phyloP scores from a whole-genome alignment of 768 basidiomycete species.

The Mrakia gelida region DNA sequence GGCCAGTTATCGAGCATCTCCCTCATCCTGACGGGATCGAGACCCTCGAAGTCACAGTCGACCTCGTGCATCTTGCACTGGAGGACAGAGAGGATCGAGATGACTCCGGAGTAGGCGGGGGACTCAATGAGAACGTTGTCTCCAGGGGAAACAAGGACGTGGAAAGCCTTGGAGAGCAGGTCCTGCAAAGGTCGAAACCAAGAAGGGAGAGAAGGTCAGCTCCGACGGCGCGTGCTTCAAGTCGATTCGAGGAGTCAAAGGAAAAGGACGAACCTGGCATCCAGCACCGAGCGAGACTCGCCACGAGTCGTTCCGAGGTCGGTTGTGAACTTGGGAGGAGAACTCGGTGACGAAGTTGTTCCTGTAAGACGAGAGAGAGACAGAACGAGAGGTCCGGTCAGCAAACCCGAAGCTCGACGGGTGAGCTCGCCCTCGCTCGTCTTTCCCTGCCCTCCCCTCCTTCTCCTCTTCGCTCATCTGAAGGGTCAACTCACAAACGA shows the following conservation, averaged over 20 bases:
- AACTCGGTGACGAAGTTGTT: conserved; percentile 34
- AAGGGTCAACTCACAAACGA: background rate
- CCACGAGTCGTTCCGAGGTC: conserved; percentile 54
- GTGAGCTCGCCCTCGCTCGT: background rate
- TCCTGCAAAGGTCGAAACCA: conserved; percentile 47
- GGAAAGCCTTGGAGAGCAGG: conserved; percentile 74
- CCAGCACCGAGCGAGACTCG: conserved; percentile 70
- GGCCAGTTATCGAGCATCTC: conserved; percentile 72
- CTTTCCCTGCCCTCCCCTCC: background rate
- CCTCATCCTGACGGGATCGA: conserved; percentile 59
- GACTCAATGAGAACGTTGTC: conserved; percentile 78
- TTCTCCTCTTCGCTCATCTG: background rate
- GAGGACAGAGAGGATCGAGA: conserved; percentile 42
- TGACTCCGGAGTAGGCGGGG: conserved; percentile 58
- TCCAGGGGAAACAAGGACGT: conserved; percentile 67
- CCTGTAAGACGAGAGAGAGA: background rate
- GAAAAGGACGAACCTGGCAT: conserved; percentile 53
- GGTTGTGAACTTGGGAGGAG: conserved; percentile 32
- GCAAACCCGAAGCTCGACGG: background rate
- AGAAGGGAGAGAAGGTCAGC: background rate
- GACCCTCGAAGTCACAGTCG: conserved; percentile 67
- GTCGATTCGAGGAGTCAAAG: too few relatives aligned
- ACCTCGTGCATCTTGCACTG: conserved; percentile 51
- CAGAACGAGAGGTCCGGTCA: too few relatives aligned
- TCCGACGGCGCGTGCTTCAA: too few relatives aligned